Conservation (phyloP, 176 grass and related monocot genomes). For the Eleusine coracana region DNA sequence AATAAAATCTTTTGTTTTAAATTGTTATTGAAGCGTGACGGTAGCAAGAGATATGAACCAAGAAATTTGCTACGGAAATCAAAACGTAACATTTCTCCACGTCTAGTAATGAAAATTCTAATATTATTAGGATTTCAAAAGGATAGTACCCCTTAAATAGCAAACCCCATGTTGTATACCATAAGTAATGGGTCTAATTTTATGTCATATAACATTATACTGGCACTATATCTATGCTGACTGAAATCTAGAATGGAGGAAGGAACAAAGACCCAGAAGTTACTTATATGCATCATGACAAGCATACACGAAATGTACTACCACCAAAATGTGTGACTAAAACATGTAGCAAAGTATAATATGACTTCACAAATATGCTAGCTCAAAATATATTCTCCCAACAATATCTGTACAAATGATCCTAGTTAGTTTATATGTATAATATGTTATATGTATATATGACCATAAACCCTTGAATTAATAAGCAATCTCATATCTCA, state of each 20-base stretch:
- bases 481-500: neutral
- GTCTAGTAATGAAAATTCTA: neutral
- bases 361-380: neutral
- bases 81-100: constrained; percentile 23
- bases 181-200: neutral
- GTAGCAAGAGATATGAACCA: neutral
- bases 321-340: neutral
- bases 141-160: neutral
- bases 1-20: neutral
- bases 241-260: neutral
- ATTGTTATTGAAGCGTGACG: neutral
- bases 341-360: neutral
- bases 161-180: neutral
- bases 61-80: neutral
- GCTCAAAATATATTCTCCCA: neutral
- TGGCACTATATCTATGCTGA: neutral
- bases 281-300: neutral
- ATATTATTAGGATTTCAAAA: neutral
- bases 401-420: neutral
- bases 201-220: neutral
- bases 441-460: neutral
- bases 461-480: neutral
- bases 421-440: neutral
- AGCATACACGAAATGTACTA: neutral
- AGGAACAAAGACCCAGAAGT: neutral